Base-by-base conservation (phyloP, 192 early-diverging fungal species). In the Cetraspora pellucida region DNA sequence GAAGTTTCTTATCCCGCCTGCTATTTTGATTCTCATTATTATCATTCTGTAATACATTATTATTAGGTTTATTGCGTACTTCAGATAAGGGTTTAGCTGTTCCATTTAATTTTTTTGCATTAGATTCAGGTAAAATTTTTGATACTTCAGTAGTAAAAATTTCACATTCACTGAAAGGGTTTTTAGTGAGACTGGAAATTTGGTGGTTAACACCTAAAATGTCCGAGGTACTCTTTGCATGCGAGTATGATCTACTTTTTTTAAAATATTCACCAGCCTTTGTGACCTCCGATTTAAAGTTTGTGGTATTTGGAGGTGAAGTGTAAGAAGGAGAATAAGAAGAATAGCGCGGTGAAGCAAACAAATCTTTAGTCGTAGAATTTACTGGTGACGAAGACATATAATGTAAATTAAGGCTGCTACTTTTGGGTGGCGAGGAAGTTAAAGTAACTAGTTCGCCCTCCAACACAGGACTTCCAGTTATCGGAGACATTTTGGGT, bases 1-100 rank as follows among this genome's bases (percentile, higher is more conserved):
- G 82, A 9, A 28, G 23, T 43, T 21, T 54, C 9, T 16, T 80
- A 46, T 82, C 78, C 78, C 83, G 76, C 11, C 72, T 80, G 17
- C 72, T 79, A 27, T 72, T 70, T n/a, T 61, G 7, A 61, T 61
- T 25, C 13, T 61, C 28, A 37, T 65, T 65, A n/a, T 28, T 65
- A 65, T 65, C 4, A 43, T 44, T 6, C 27, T 43, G 3, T 7
- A 27, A 11, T 19, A 19, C 31, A 27, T 44, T 43, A 23, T 63
- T 43, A 28, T 63, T 64, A 19, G 2, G 3, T 19, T 28, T 19
- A n/a, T 44, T 43, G 43, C 19, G 19, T 63, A 30, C 17, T 17
- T 65, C 63, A 8, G 23, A 50, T 8, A 54, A 23, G 13, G 69
- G 21, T 37, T 30, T 16, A 17, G 45, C 30, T 30, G 69, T 27